phyloP scores from a whole-genome alignment of 768 basidiomycete species.

The Suillus luteus region DNA sequence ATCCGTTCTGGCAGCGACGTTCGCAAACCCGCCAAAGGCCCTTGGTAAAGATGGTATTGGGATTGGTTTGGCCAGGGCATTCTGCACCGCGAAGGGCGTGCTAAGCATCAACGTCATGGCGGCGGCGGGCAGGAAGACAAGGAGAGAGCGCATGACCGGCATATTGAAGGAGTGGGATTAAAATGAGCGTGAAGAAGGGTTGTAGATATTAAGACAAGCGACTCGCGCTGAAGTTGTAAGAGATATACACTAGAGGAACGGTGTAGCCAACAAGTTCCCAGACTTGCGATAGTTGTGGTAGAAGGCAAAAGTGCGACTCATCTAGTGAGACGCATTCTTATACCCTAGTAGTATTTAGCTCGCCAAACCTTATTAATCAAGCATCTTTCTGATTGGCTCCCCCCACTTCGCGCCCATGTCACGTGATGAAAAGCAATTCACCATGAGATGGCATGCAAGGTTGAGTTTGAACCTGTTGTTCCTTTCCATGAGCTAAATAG shows the following conservation, averaged over 20 bases:
- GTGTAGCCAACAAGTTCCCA: constrained; percentile 2
- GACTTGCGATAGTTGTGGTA: constrained; percentile 22
- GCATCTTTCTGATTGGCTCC: constrained; percentile 13
- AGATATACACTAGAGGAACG: constrained; percentile 18
- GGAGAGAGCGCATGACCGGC: constrained; percentile 40
- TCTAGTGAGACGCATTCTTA: constrained; percentile 2
- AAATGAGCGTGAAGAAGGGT: constrained; percentile 21
- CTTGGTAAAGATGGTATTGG: neutral
- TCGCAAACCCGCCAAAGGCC: neutral
- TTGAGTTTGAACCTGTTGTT: neutral
- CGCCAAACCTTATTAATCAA: constrained; percentile 10
- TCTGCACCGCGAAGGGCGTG: constrained; percentile 18
- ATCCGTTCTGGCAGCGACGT: neutral
- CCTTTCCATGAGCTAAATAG: neutral
- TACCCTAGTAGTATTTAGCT: constrained; percentile 3
- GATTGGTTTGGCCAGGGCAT: constrained; percentile 25
- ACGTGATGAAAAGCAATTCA: constrained; percentile 16
- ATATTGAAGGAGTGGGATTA: constrained; percentile 23
- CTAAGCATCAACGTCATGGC: constrained; percentile 40
- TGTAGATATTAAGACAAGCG: constrained; percentile 23
- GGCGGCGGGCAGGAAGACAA: constrained; percentile 43
- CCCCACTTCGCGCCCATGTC: constrained; percentile 7
- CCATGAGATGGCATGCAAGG: neutral
- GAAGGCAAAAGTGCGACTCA: constrained; percentile 11
- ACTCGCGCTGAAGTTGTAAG: constrained; percentile 30